Percentiles rank a stretch among this genome's conserved stretches.
Evolutionary conservation across 1,284 basidiomycete species (phyloP).

Genomic region (Pyrrhoderma noxium): DNA sequence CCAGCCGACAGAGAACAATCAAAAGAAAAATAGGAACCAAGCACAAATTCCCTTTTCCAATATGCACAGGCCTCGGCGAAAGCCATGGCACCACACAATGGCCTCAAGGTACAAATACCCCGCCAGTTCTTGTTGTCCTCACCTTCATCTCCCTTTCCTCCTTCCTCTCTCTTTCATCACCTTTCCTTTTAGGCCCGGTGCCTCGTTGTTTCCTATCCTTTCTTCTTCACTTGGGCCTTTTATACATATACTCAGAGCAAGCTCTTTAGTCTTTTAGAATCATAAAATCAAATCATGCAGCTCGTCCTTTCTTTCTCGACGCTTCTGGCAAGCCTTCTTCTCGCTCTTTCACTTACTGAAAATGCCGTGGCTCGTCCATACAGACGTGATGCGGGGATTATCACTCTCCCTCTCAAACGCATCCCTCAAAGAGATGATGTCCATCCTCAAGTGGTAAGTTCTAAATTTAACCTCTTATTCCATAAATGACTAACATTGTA

Average conservation of each 20-base stretch:
- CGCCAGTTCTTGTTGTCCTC: neutral
- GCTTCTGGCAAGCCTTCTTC: conserved; percentile 46
- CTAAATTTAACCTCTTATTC: neutral
- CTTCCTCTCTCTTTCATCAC: conserved; percentile 1
- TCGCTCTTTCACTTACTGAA: conserved; percentile 32
- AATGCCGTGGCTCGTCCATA: conserved; percentile 13
- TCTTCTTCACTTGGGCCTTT: conserved; percentile 7
- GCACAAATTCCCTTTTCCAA: too few species aligned
- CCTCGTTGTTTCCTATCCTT: conserved; percentile 6
- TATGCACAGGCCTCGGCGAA: too few species aligned
- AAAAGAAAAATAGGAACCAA: too few species aligned
- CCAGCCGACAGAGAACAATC: too few species aligned
- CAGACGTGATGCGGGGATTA: conserved; percentile 31
- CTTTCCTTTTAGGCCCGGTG: conserved; percentile 14
- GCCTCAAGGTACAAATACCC: neutral
- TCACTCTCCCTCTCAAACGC: conserved; percentile 53
- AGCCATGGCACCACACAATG: too few species aligned
- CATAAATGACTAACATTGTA: neutral
- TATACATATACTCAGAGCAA: neutral
- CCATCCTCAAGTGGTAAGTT: conserved; percentile 59
- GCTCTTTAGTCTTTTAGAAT: conserved; percentile 1
- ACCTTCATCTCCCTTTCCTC: neutral
- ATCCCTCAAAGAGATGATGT: conserved; percentile 36
- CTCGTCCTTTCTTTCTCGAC: conserved; percentile 43
- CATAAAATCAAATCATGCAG: conserved; percentile 36